Evolutionary conservation across 1,139 yeast species (phyloP).

Genomic region (Candida sojae): DNA sequence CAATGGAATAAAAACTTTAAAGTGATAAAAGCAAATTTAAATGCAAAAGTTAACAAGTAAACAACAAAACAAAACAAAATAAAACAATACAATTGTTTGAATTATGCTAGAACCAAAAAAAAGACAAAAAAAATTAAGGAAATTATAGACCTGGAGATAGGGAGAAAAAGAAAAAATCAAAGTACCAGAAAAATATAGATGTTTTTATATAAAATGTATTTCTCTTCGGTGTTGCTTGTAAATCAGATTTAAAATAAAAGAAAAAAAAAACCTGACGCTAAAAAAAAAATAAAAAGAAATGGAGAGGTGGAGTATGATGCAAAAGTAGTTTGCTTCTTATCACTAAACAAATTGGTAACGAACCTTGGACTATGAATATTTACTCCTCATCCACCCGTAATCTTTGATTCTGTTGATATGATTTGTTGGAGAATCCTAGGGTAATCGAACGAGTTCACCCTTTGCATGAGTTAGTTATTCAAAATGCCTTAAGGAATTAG

Average conservation of each 20-base stretch:
- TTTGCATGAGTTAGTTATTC: neutral
- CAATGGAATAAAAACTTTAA: neutral
- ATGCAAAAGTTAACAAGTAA: neutral
- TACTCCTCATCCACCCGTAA: neutral
- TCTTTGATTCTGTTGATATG: neutral
- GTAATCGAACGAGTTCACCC: neutral
- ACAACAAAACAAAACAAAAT: neutral
- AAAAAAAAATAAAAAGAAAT: neutral
- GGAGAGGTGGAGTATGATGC: neutral
- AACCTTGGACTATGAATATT: neutral
- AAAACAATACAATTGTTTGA: neutral
- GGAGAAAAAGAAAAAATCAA: neutral
- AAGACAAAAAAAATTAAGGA: neutral
- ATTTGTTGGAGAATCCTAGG: conserved; percentile 1
- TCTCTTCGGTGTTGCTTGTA: neutral
- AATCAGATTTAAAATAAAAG: neutral
- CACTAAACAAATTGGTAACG: neutral
- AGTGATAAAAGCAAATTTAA: neutral
- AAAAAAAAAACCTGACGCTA: neutral
- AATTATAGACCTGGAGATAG: neutral
- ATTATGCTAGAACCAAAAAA: neutral
- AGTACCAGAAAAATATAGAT: neutral
- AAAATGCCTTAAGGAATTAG: neutral
- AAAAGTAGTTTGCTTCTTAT: neutral
- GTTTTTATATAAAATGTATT: neutral